Base-by-base conservation (phyloP, 2,329 filamentous ascomycete species). In the Fonsecaea nubica region DNA sequence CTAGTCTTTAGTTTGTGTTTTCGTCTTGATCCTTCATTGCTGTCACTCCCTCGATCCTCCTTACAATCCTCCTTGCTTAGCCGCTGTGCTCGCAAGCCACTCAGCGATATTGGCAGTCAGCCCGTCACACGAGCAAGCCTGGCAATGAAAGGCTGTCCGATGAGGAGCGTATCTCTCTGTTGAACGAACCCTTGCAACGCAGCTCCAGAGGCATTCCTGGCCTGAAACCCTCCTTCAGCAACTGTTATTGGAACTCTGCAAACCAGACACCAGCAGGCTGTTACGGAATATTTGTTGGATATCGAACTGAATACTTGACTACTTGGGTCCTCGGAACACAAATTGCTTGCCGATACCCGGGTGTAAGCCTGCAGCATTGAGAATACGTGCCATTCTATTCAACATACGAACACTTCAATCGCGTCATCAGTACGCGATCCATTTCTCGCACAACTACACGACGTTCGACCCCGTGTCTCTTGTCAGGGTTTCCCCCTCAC, bases 21-120 rank as follows among this genome's bases (percentile, higher is more conserved):
- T 62, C 33, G 38, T 48, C 61, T 30, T 25, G 56, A 36, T 40
- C 50, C 52, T 61, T 54, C 38, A 35, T 42, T 68, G 57, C 63
- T 63, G 66, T 68, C 66, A 38, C 60, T 68, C 60, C 63, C 63
- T 66, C 63, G 53, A 58, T 61, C 59, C 52, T 63, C 58, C 58
- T 53, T 53, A 36, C 61, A 56, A 52, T 68, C 59, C 66, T 68
- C 66, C 63, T 68, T 68, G 61, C 56, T 64, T 59, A 66, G 60
- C 62, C 63, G 63, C 63, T 53, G 25, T 68, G 40, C 57, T 56
- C 60, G 56, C 57, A 65, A 57, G 66, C 66, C 66, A 63, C 63
- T 40, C 61, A 58, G 52, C 63, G 42, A 58, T 36, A 55, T 33
- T 63, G 66, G 58, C 63, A 63, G 59, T 53, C 66, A 40, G 57